A percentile compares a stretch with the other conserved stretches of the same genome.
Evolutionary conservation across 2,329 filamentous ascomycete species (phyloP).

Genomic region (Fusarium praegraminearum): DNA sequence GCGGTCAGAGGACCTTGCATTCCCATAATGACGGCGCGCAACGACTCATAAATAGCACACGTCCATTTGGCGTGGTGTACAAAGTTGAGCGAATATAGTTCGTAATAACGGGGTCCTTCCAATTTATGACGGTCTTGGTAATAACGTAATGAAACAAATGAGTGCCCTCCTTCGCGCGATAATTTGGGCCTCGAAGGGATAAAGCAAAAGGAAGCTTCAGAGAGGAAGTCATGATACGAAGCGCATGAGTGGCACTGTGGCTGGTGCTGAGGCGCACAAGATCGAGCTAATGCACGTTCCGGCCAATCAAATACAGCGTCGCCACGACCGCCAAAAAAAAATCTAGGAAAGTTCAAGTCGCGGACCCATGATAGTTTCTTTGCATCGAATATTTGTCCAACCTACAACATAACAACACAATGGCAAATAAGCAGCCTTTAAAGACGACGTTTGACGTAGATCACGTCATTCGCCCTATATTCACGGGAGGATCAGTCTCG

Average conservation of each 20-base stretch:
- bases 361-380: constrained; percentile 39
- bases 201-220: not conserved
- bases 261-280: constrained; percentile 17
- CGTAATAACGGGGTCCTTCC: not conserved
- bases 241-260: constrained; percentile 6
- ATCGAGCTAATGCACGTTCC: constrained; percentile 13
- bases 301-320: constrained; percentile 25
- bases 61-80: not conserved
- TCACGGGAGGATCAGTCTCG: constrained; percentile 88
- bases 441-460: constrained; percentile 92
- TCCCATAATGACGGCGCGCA: constrained; percentile 57
- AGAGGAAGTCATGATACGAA: constrained; percentile 33
- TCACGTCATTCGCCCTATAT: constrained; percentile 89
- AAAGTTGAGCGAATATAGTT: not conserved
- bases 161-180: not conserved
- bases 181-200: not conserved
- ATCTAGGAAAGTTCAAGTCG: constrained; percentile 34
- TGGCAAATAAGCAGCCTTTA: constrained; percentile 72
- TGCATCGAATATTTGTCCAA: constrained; percentile 35
- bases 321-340: constrained; percentile 40
- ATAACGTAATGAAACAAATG: not conserved
- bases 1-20: constrained; percentile 68
- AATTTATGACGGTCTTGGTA: not conserved
- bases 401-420: constrained; percentile 38
- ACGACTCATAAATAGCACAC: constrained; percentile 14